Evolutionary conservation across 768 basidiomycete genomes (phyloP).

Genomic region (Trametes elegans): DNA sequence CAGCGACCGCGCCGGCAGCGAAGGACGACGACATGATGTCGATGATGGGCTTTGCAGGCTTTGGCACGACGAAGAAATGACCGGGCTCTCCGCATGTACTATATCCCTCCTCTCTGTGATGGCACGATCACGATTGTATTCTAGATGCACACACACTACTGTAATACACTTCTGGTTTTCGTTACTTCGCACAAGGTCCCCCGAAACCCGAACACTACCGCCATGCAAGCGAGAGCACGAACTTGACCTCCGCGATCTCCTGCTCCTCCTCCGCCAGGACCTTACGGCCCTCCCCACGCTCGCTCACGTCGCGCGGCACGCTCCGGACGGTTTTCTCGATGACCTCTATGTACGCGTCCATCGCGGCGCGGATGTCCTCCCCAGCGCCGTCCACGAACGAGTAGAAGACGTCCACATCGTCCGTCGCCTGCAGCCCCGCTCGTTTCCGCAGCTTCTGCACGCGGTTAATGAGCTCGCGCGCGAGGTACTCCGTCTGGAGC

Average conservation of each 20-base stretch:
- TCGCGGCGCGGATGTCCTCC: constrained; percentile 60
- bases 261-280: constrained; percentile 84
- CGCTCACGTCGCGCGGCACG: constrained; percentile 58
- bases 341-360: constrained; percentile 62
- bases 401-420: constrained; percentile 90
- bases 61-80: constrained; percentile 84
- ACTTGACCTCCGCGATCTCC: constrained; percentile 78
- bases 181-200: not conserved
- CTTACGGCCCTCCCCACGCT: constrained; percentile 45
- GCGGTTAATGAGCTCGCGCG: constrained; percentile 87
- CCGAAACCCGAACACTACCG: constrained; percentile 33
- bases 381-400: constrained; percentile 69
- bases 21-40: constrained; percentile 63
- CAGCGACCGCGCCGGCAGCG: constrained; percentile 27
- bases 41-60: constrained; percentile 92
- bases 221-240: constrained; percentile 65
- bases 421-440: constrained; percentile 91
- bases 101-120: not conserved
- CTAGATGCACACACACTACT: constrained; percentile 30
- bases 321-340: constrained; percentile 75
- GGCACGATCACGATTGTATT: constrained; percentile 29
- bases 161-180: constrained; percentile 31
- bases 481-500: constrained; percentile 82
- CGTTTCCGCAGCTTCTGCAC: constrained; percentile 96
- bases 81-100: not conserved